Conservation (phyloP, 179 eudicot genomes). For the Patellifolia procumbens region DNA sequence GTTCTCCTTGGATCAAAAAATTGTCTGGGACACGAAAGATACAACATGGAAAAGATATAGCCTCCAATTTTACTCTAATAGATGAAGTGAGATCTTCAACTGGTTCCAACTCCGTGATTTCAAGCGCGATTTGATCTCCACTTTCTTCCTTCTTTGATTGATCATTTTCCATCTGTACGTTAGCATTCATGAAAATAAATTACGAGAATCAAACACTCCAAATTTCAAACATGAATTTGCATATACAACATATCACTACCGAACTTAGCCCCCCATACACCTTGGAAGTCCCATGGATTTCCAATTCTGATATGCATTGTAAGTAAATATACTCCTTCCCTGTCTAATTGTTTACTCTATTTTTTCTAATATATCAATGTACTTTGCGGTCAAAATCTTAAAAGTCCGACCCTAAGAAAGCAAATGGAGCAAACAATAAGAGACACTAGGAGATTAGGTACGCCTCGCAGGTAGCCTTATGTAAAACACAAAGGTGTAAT, state of each 20-base stretch:
- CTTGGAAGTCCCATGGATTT: too few relatives aligned
- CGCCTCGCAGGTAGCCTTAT: neutral
- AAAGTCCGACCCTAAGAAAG: too few relatives aligned
- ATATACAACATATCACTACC: neutral
- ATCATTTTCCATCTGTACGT: slow-evolving; percentile 23
- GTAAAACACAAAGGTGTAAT: neutral
- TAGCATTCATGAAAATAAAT: neutral
- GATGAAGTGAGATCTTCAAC: slow-evolving; percentile 27
- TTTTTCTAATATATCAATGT: too few relatives aligned
- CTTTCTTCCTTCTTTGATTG: neutral
- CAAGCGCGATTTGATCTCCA: slow-evolving; percentile 31
- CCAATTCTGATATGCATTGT: too few relatives aligned
- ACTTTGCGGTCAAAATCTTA: too few relatives aligned
- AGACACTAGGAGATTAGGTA: too few relatives aligned
- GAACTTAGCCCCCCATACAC: neutral
- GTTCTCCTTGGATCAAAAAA: slow-evolving; percentile 21
- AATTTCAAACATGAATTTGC: neutral
- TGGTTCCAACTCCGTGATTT: slow-evolving; percentile 34
- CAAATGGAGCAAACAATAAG: too few relatives aligned
- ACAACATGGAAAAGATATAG: slow-evolving; percentile 29
- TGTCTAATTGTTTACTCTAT: too few relatives aligned
- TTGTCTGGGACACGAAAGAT: slow-evolving; percentile 45
- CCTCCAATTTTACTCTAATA: slow-evolving; percentile 45
- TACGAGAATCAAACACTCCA: neutral
- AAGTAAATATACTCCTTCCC: too few relatives aligned